A percentile compares a stretch with the other conserved stretches of the same genome.
These are phyloP conservation scores for Mollisia scopiformis DNA, from an alignment of 2,329 filamentous ascomycete genomes.

Conservation along the genomic window DNA sequence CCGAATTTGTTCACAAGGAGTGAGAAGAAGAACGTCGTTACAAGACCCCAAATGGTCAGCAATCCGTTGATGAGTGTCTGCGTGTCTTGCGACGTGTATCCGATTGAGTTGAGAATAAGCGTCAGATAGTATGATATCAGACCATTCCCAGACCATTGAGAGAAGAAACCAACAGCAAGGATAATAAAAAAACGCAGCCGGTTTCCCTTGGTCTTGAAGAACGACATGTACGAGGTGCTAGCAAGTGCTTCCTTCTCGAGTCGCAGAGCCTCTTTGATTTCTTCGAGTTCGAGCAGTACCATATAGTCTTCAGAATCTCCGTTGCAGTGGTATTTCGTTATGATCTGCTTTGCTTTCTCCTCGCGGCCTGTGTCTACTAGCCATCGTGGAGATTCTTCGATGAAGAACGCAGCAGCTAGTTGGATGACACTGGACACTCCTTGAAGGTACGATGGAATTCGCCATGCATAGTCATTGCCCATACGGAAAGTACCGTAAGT, in stretches of 20 bases:
- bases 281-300: conserved; percentile 46
- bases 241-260: conserved; percentile 37
- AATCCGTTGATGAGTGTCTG: conserved; percentile 29
- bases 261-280: conserved; percentile 23
- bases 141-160: conserved; percentile 29
- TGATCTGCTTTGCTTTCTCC: conserved; percentile 53
- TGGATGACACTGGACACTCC: conserved; percentile 22
- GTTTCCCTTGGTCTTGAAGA: conserved; percentile 29
- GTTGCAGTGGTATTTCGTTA: conserved; percentile 58
- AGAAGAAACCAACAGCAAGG: conserved; percentile 20
- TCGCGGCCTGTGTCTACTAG: conserved; percentile 55
- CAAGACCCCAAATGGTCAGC: conserved; percentile 25
- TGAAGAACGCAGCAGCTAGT: conserved; percentile 13
- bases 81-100: conserved; percentile 19
- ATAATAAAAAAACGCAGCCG: conserved; percentile 26
- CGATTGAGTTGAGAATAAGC: conserved; percentile 27
- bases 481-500: conserved; percentile 32
- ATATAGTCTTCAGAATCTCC: conserved; percentile 50
- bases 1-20: conserved; percentile 26
- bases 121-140: conserved; percentile 29
- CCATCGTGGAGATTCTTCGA: conserved; percentile 61
- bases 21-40: conserved; percentile 24
- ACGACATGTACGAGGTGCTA: conserved; percentile 33
- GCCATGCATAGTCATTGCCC: conserved; percentile 27
- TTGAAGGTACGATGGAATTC: conserved; percentile 28